Evolutionary conservation across 306 rosid species (phyloP).

Genomic region (Cucumis cinereus): DNA sequence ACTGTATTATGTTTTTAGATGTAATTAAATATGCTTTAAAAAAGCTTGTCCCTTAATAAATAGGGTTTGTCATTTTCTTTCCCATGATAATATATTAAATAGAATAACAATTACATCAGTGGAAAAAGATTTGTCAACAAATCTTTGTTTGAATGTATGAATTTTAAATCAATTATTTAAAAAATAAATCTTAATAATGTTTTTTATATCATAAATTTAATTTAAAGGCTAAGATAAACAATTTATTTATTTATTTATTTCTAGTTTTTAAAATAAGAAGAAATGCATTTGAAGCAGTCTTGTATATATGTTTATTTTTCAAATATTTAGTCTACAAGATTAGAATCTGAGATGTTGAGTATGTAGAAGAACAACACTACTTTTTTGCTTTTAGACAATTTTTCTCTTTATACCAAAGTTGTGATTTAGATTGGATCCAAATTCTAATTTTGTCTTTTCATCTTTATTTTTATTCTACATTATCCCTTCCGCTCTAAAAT

Average conservation of each 20-base stretch:
- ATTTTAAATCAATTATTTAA: no score
- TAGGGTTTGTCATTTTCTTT: no score
- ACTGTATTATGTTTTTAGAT: no score
- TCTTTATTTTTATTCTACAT: neutral
- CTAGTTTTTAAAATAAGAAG: neutral
- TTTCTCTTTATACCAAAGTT: neutral
- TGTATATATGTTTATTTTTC: neutral
- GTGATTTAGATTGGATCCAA: neutral
- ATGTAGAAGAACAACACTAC: neutral
- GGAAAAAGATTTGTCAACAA: no score
- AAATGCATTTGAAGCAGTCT: neutral
- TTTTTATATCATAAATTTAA: no score
- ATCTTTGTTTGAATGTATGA: no score
- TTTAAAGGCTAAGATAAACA: no score
- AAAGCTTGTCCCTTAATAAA: no score
- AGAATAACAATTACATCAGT: no score
- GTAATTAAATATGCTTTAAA: no score
- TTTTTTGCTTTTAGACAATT: neutral
- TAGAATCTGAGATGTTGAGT: neutral
- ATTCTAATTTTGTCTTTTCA: neutral
- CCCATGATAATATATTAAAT: no score
- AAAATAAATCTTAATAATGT: no score
- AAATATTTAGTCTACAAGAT: neutral
- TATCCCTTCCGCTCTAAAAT: neutral
- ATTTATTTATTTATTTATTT: neutral